These are phyloP conservation scores for Fusarium brachygibbosum DNA, from an alignment of 2,329 filamentous ascomycete species.

Conservation along the genomic window DNA sequence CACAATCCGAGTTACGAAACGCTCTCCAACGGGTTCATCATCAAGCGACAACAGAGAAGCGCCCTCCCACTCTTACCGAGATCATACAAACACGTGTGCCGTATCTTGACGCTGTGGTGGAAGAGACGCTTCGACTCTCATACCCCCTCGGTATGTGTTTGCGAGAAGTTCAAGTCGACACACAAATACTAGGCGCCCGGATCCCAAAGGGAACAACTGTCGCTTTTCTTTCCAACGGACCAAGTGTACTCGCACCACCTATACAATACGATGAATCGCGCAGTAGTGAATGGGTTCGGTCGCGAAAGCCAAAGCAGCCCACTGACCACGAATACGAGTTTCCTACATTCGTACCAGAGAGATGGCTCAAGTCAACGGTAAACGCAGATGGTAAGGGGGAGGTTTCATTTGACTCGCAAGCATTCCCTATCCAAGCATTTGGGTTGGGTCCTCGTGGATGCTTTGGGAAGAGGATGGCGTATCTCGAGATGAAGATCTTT, in stretches of 20 bases:
- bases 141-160: constrained; percentile 24
- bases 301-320: neutral
- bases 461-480: constrained; percentile 53
- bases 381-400: neutral
- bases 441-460: constrained; percentile 54
- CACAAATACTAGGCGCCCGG: constrained; percentile 16
- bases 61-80: constrained; percentile 13
- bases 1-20: constrained; percentile 7
- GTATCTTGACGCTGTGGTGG: constrained; percentile 32
- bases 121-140: constrained; percentile 24
- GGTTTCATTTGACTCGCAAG: constrained; percentile 47
- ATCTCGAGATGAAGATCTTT: constrained; percentile 49
- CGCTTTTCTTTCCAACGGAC: constrained; percentile 25
- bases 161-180: constrained; percentile 25
- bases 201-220: constrained; percentile 37
- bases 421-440: constrained; percentile 54
- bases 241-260: constrained; percentile 15
- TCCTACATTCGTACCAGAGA: constrained; percentile 22
- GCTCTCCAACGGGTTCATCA: constrained; percentile 18
- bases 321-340: constrained; percentile 6
- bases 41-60: constrained; percentile 7
- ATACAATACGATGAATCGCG: constrained; percentile 16
- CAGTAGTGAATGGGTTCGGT: constrained; percentile 20
- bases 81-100: constrained; percentile 26
- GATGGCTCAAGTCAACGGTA: constrained; percentile 17